phyloP scores from a whole-genome alignment of 2,329 filamentous ascomycete species.

The Aspergillus clavatus region DNA sequence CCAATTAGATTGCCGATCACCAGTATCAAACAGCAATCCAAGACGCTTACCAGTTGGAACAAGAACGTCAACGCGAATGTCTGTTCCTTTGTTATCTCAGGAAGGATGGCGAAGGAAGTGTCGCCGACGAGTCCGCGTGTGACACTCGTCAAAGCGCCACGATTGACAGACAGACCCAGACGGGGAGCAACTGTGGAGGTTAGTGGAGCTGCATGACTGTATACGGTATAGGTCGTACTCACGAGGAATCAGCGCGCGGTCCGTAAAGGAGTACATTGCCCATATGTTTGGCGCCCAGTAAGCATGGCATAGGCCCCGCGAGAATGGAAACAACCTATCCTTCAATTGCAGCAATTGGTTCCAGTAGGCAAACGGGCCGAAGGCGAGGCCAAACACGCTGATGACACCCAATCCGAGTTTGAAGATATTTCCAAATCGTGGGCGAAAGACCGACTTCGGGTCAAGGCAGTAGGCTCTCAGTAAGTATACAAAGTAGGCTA shows the following conservation, averaged over 20 bases:
- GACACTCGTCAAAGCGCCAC: constrained; percentile 75
- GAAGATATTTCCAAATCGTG: constrained; percentile 71
- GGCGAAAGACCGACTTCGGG: constrained; percentile 66
- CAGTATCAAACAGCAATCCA: constrained; percentile 7
- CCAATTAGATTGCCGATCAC: constrained; percentile 12
- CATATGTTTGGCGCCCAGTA: constrained; percentile 98
- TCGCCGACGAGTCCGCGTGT: constrained; percentile 91
- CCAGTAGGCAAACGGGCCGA: constrained; percentile 81
- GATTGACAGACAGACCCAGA: constrained; percentile 67
- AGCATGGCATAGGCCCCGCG: constrained; percentile 87
- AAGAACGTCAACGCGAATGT: constrained; percentile 80
- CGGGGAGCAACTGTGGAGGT: constrained; percentile 67
- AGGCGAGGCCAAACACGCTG: constrained; percentile 70
- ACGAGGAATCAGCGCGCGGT: constrained; percentile 78
- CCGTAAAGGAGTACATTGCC: constrained; percentile 91
- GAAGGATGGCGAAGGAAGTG: constrained; percentile 87
- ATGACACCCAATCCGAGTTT: constrained; percentile 74
- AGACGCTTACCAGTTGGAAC: constrained; percentile 61
- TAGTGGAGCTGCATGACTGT: constrained; percentile 23
- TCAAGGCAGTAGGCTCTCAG: constrained; percentile 86
- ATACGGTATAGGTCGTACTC: constrained; percentile 31
- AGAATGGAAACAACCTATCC: constrained; percentile 86
- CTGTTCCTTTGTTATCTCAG: constrained; percentile 71
- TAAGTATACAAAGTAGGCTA: constrained; percentile 91
- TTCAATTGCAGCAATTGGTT: constrained; percentile 79